These are phyloP conservation scores for Lactifluus subvellereus DNA, from an alignment of 768 basidiomycete genomes.

Conservation along the genomic window DNA sequence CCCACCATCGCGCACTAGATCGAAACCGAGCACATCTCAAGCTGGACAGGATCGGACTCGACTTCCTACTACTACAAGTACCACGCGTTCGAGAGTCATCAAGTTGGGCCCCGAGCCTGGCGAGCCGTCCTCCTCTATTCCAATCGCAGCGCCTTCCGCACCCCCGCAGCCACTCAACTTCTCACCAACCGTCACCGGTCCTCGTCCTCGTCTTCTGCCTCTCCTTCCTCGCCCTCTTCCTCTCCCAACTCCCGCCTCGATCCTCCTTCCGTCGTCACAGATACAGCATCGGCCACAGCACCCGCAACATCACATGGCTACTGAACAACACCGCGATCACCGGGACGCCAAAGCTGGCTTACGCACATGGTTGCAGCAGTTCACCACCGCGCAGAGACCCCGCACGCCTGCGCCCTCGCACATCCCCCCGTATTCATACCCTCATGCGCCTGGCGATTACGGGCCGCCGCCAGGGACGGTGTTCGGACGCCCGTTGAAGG, in stretches of 20 bases:
- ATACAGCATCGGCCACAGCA: constrained; percentile 7
- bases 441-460: constrained; percentile 17
- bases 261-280: background rate
- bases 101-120: background rate
- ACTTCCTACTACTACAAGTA: background rate
- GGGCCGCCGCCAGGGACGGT: constrained; percentile 44
- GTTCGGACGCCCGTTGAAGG: constrained; percentile 80
- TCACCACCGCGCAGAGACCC: constrained; percentile 55
- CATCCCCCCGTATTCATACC: background rate
- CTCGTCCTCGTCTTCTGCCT: background rate
- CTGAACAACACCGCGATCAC: constrained; percentile 3
- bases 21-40: background rate
- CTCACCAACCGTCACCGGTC: background rate
- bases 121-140: background rate
- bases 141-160: background rate
- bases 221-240: constrained; percentile 3
- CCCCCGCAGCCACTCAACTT: background rate
- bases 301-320: background rate
- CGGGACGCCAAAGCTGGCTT: constrained; percentile 31
- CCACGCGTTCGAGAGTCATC: background rate
- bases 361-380: constrained; percentile 80
- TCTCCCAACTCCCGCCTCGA: constrained; percentile 7
- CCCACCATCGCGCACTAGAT: constrained; percentile 5
- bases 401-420: constrained; percentile 37
- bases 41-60: background rate